Conservation (phyloP, 2,329 filamentous ascomycete species). For the Capronia americana region DNA sequence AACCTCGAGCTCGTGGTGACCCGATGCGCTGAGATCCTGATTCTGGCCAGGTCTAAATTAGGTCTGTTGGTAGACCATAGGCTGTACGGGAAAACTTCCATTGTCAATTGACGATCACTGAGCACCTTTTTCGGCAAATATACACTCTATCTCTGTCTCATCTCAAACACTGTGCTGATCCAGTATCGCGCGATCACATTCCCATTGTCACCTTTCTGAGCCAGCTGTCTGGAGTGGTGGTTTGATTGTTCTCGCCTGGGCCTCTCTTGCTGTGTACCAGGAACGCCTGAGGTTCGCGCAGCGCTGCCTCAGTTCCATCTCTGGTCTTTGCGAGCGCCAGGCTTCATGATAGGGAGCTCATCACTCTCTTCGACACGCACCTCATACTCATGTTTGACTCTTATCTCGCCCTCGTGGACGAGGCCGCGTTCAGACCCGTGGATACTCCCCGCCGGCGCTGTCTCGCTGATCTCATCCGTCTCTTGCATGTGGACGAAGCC, state of each 20-base stretch:
- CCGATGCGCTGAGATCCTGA: neutral
- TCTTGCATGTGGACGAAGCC: slow-evolving; percentile 17
- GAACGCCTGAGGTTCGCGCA: neutral
- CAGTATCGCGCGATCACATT: neutral
- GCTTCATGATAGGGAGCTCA: neutral
- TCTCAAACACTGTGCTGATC: neutral
- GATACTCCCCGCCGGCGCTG: neutral
- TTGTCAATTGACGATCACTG: neutral
- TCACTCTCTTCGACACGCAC: slow-evolving; percentile 17
- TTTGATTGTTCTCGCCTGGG: neutral
- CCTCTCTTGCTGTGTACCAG: neutral
- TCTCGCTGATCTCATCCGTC: slow-evolving; percentile 18
- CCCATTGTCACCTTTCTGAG: neutral
- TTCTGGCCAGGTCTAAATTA: neutral
- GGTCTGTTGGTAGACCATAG: neutral
- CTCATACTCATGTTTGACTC: slow-evolving; percentile 24
- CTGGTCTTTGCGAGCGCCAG: neutral
- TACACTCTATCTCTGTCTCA: neutral
- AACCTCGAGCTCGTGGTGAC: neutral
- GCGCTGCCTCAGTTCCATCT: neutral
- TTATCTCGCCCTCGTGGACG: slow-evolving; percentile 12
- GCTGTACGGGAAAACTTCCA: neutral
- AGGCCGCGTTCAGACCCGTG: slow-evolving; percentile 17
- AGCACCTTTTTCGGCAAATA: neutral
- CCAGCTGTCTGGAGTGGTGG: neutral